Evolutionary conservation across 805 yeast species (phyloP).

Genomic region (Zygosaccharomyces kombuchaensis): DNA sequence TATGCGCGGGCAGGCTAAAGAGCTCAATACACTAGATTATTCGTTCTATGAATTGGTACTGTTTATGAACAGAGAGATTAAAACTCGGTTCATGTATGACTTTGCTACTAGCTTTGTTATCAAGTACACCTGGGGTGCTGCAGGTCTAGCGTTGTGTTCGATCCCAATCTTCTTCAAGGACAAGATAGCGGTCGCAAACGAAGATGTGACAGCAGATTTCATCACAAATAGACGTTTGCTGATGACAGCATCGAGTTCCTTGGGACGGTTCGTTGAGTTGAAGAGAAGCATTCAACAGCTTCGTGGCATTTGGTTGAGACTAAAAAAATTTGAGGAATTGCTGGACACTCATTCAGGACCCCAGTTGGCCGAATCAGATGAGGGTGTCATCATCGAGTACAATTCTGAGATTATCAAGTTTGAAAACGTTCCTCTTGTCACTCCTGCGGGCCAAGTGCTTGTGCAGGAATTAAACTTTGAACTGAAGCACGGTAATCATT

Average conservation of each 20-base stretch:
- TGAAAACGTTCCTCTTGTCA: constrained; percentile 69
- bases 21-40: constrained; percentile 69
- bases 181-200: constrained; percentile 16
- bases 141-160: constrained; percentile 82
- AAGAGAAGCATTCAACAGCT: constrained; percentile 81
- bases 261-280: constrained; percentile 80
- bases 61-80: constrained; percentile 69
- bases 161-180: constrained; percentile 75
- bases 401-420: constrained; percentile 64
- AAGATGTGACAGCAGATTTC: constrained; percentile 67
- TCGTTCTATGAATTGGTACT: constrained; percentile 77
- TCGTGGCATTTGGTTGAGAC: constrained; percentile 74
- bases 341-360: constrained; percentile 40
- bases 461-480: constrained; percentile 64
- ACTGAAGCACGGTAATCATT: constrained; percentile 75
- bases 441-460: constrained; percentile 77
- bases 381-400: constrained; percentile 34
- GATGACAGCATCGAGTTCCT: constrained; percentile 78
- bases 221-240: constrained; percentile 83
- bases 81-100: constrained; percentile 74
- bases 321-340: constrained; percentile 62
- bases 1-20: constrained; percentile 74
- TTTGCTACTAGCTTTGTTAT: constrained; percentile 83
- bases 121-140: constrained; percentile 94
- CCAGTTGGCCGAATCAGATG: constrained; percentile 32